Evolutionary conservation across 768 basidiomycete genomes (phyloP), one percentile per base, ranked within the genome.

Genomic region (Trametes villosa): DNA sequence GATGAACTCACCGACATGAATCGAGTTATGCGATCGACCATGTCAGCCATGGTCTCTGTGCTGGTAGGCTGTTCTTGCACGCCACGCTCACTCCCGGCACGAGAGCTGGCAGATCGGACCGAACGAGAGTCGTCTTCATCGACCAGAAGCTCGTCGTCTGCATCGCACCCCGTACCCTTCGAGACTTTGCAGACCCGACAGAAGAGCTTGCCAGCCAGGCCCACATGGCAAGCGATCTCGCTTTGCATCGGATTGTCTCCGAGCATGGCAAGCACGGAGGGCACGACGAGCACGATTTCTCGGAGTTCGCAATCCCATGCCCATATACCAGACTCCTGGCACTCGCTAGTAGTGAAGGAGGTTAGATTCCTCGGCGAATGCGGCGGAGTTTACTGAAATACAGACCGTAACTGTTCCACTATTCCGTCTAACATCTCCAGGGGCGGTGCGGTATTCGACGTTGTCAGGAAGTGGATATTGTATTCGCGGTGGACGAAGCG

Each of bases 231-330:
- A 0, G 78, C 73, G 59, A 81, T 68, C 60, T 81, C 76, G 36
- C 79, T 70, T 33, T 68, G 77, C 79, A 80, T 80, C 0, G 78
- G 80, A 63, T 83, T 81, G 57, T 82, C 78, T 0, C 79, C 80
- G 0, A 76, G 68, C 18, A 67, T 45, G 1, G 62, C 64, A 9
- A 64, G 33, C 1, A 65, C 57, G 13, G 46, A 64, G 3, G 64
- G 57, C 7, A 67, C 27, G 5, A 67, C 31, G 2, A 68, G 53
- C 2, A 68, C 51, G 8, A 20, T 27, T 30, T 62, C 56, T 3
- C 50, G 13, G 20, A 20, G 11, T 1, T 48, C 31, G 31, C 62
- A 70, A 53, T 80, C 79, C 72, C 74, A 81, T 4, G 76, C 78
- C 71, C 73, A 74, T 2, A 80, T 72, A 0, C 79, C 78, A 9